Evolutionary conservation across 129 eudicot genomes (phyloP).

Genomic region (Artemisia annua): DNA sequence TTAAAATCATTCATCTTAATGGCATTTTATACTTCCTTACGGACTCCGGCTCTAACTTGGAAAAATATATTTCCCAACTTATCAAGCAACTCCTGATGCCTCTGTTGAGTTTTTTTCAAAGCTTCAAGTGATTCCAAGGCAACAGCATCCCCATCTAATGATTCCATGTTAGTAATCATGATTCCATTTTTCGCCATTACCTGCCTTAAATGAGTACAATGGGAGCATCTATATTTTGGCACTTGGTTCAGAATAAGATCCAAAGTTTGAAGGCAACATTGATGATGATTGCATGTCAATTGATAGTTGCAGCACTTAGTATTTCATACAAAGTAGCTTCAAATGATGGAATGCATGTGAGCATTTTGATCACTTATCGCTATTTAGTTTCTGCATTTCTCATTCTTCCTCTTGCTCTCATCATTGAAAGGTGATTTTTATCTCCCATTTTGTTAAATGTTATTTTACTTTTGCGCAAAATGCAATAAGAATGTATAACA

Average conservation of each 20-base stretch:
- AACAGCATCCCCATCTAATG: too few relatives aligned
- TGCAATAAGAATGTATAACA: neutral
- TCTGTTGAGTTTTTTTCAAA: too few relatives aligned
- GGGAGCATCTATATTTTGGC: neutral
- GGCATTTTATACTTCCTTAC: too few relatives aligned
- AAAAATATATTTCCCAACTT: too few relatives aligned
- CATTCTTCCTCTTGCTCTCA: constrained; percentile 34
- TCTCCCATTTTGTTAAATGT: neutral
- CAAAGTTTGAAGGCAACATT: constrained; percentile 28
- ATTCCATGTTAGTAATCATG: too few relatives aligned
- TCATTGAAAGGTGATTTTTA: constrained; percentile 36
- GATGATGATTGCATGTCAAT: constrained; percentile 30
- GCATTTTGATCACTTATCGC: constrained; percentile 37
- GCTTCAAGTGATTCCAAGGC: too few relatives aligned
- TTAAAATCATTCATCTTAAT: too few relatives aligned
- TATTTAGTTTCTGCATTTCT: constrained; percentile 31
- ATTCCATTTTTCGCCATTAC: too few relatives aligned
- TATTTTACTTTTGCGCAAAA: neutral
- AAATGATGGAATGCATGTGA: constrained; percentile 33
- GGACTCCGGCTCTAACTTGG: too few relatives aligned
- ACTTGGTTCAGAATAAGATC: constrained; percentile 8
- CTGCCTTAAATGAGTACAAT: too few relatives aligned
- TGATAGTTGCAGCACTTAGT: constrained; percentile 19
- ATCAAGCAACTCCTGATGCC: too few relatives aligned
- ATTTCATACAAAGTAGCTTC: constrained; percentile 39